Conservation (phyloP, 2,329 filamentous ascomycete species). For the Sporothrix sp. region DNA sequence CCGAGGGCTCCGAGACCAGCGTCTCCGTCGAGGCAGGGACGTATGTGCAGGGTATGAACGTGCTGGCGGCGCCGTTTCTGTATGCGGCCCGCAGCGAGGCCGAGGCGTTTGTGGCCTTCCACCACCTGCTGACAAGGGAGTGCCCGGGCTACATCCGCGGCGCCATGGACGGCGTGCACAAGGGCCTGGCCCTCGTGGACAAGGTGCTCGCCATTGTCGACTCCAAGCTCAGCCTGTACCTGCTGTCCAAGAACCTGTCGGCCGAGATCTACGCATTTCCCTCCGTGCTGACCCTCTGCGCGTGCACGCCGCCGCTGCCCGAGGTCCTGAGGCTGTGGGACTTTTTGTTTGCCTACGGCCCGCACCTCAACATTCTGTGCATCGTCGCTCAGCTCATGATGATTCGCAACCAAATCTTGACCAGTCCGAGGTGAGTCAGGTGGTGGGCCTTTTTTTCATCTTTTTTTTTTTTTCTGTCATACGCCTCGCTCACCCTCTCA, state of each 20-base stretch:
- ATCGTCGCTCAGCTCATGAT: slow-evolving; percentile 92
- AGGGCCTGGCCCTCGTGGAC: slow-evolving; percentile 82
- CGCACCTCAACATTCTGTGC: slow-evolving; percentile 89
- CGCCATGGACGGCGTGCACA: slow-evolving; percentile 95
- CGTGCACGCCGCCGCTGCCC: slow-evolving; percentile 87
- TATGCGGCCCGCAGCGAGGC: slow-evolving; percentile 92
- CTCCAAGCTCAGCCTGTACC: slow-evolving; percentile 71
- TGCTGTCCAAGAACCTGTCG: slow-evolving; percentile 77
- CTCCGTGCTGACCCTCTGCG: slow-evolving; percentile 86
- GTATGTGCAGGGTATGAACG: slow-evolving; percentile 99
- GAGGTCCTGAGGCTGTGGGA: slow-evolving; percentile 94
- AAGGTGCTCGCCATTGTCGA: slow-evolving; percentile 87
- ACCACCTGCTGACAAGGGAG: slow-evolving; percentile 76
- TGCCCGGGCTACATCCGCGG: slow-evolving; percentile 90
- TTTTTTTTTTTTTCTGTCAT: too few relatives aligned
- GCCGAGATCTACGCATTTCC: slow-evolving; percentile 96
- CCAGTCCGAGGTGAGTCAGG: slow-evolving; percentile 62
- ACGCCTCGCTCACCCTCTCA: slow-evolving; percentile 29
- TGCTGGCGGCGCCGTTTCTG: slow-evolving; percentile 87
- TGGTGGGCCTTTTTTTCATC: background rate
- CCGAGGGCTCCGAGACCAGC: slow-evolving; percentile 52
- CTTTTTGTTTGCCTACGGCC: slow-evolving; percentile 91
- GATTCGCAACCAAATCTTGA: slow-evolving; percentile 74
- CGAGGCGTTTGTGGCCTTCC: slow-evolving; percentile 86
- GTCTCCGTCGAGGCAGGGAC: slow-evolving; percentile 58